Base-by-base conservation (phyloP, 192 early-diverging fungal genomes). In the Coemansia sp. region DNA sequence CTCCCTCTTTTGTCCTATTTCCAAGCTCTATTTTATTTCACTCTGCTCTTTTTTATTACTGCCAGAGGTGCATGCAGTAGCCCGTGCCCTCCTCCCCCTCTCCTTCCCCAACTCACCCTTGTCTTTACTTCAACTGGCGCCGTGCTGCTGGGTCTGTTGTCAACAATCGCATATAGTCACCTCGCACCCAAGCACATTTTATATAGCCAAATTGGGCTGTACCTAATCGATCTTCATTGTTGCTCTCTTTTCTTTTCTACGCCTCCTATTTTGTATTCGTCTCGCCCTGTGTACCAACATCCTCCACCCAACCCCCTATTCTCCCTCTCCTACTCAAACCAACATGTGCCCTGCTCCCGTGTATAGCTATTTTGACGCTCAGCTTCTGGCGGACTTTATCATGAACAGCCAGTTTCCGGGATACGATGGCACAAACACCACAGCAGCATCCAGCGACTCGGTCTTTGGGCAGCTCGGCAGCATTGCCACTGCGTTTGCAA, bases 321-420 rank as follows among this genome's bases (percentile, higher is more conserved):
- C 36, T 54, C 24, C 1, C 24, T 29, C 19, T 2, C 26, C 27
- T 53, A 11, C 40, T 15, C 43, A 52, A 17, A 11, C 29, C 55
- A 48, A 41, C 11, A 78, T 79, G 76, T 68, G 62, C 26, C 76
- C 76, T 33, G 70, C 70, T 22, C 67, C 76, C 10, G 22, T 69
- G 21, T 71, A 79, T 79, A 79, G 76, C 60, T 79, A 79, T 72
- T 79, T 79, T 38, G 76, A 79, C 70, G 66, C 70, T 18, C 76
- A 77, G 56, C 65, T 68, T 46, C 66, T 79, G 62, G 76, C 70
- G 17, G 76, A 79, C 52, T 65, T 79, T 37, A 79, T 79, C 50
- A 79, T 79, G 76, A 79, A 71, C 66, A 67, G 76, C 66, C 69
- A 79, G 62, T 59, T 72, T 34, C 62, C 70, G 26, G 70, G 62